Percentiles rank a stretch among this genome's conserved stretches.
phyloP scores from a whole-genome alignment of 768 basidiomycete species.

The Tremella yokohamensis region DNA sequence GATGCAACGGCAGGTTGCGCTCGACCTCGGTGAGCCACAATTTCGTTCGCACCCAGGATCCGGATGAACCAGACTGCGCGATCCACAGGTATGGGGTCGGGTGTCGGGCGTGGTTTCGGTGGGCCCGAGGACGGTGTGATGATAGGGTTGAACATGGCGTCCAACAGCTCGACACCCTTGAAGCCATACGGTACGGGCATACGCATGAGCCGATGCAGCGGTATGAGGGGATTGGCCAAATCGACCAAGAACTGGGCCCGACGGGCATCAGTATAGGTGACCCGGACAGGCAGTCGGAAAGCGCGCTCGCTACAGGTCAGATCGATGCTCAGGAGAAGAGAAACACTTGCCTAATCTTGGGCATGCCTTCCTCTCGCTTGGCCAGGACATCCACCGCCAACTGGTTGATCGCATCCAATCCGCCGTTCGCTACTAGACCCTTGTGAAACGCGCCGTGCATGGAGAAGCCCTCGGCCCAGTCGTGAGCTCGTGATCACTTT shows the following conservation, averaged over 20 bases:
- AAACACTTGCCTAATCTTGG: slow-evolving; percentile 32
- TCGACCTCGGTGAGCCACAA: slow-evolving; percentile 39
- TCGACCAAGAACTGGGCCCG: slow-evolving; percentile 42
- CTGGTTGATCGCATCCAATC: slow-evolving; percentile 32
- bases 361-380: slow-evolving; percentile 42
- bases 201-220: slow-evolving; percentile 36
- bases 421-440: slow-evolving; percentile 29
- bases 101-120: slow-evolving; percentile 11
- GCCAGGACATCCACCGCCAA: slow-evolving; percentile 33
- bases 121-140: slow-evolving; percentile 3
- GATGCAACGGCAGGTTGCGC: slow-evolving; percentile 17
- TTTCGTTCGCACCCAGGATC: slow-evolving; percentile 41
- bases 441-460: slow-evolving; percentile 44
- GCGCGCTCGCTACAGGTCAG: slow-evolving; percentile 26
- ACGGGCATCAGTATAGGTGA: slow-evolving; percentile 44
- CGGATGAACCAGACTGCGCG: slow-evolving; percentile 47
- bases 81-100: slow-evolving; percentile 38
- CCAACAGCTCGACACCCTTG: slow-evolving; percentile 45
- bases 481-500: slow-evolving; percentile 2
- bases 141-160: slow-evolving; percentile 42
- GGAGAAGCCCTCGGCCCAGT: slow-evolving; percentile 43
- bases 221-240: slow-evolving; percentile 40
- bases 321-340: not conserved
- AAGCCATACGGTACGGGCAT: slow-evolving; percentile 42
- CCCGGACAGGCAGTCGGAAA: slow-evolving; percentile 42